Conservation (phyloP, 2,329 filamentous ascomycete species). For the Tolypocladium album region DNA sequence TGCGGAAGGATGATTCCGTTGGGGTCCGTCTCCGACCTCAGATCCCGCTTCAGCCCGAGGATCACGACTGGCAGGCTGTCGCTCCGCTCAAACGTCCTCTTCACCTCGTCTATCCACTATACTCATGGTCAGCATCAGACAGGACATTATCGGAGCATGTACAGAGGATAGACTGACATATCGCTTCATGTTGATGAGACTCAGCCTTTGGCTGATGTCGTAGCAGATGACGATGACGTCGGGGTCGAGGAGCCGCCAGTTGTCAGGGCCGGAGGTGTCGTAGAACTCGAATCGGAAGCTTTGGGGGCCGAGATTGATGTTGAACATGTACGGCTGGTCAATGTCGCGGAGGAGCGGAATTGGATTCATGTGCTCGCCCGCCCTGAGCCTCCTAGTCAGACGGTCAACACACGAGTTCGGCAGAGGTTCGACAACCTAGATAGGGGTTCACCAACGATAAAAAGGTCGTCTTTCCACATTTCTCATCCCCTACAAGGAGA, state of each 20-base stretch:
- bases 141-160: conserved; percentile 1
- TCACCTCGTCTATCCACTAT: conserved; percentile 48
- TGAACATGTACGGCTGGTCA: conserved; percentile 51
- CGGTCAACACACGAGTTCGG: conserved; percentile 3
- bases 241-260: conserved; percentile 47
- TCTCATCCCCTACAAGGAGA: conserved; percentile 46
- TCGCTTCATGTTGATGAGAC: conserved; percentile 46
- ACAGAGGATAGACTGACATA: conserved; percentile 28
- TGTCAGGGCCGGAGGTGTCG: conserved; percentile 47
- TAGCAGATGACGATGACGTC: conserved; percentile 51
- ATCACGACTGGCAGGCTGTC: conserved; percentile 44
- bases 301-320: conserved; percentile 30
- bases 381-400: conserved; percentile 39
- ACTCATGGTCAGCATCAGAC: conserved; percentile 1
- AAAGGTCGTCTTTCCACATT: conserved; percentile 51
- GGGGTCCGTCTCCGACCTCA: conserved; percentile 45
- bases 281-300: conserved; percentile 46
- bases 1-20: conserved; percentile 52
- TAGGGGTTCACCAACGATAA: conserved; percentile 38
- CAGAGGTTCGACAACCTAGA: conserved; percentile 1
- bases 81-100: conserved; percentile 32
- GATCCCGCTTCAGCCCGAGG: conserved; percentile 49
- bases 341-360: conserved; percentile 43
- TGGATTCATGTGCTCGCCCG: conserved; percentile 26
- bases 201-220: conserved; percentile 48